Conservation (phyloP, 345 rosid genomes). For the Lepidium africanum region DNA sequence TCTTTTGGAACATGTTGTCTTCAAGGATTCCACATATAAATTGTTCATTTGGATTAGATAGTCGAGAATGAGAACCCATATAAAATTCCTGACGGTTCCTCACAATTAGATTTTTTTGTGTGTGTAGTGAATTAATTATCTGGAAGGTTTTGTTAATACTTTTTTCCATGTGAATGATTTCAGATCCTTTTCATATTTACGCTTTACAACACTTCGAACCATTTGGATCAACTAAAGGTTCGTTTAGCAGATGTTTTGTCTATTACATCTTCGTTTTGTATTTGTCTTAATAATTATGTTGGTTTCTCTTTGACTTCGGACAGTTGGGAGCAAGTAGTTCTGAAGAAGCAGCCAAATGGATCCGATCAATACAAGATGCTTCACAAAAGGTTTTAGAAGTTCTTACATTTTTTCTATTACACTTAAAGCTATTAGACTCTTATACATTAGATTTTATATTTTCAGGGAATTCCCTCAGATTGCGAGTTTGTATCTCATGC, state of each 20-base stretch:
- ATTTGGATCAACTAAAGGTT: slow-evolving; percentile 81
- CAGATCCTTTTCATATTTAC: slow-evolving; percentile 88
- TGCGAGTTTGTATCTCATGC: slow-evolving; percentile 45
- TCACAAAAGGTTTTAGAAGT: slow-evolving; percentile 44
- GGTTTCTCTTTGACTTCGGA: background rate
- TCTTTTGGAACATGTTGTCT: background rate
- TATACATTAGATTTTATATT: background rate
- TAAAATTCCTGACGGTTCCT: no score
- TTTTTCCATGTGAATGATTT: slow-evolving; percentile 21
- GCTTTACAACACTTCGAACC: slow-evolving; percentile 58
- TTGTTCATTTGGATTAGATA: no score
- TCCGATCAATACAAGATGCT: slow-evolving; percentile 55
- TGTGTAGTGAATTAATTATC: no score
- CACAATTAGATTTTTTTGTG: no score
- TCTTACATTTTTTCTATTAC: background rate
- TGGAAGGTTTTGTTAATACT: no score
- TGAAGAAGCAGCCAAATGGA: slow-evolving; percentile 95
- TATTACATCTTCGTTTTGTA: background rate
- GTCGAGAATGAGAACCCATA: no score
- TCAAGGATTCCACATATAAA: no score
- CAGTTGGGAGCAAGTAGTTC: slow-evolving; percentile 94
- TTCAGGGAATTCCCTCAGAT: slow-evolving; percentile 44
- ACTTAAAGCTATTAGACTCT: background rate
- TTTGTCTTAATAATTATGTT: background rate
- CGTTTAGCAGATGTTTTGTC: background rate